Conservation (phyloP, 768 basidiomycete species). For the Suillus subaureus region DNA sequence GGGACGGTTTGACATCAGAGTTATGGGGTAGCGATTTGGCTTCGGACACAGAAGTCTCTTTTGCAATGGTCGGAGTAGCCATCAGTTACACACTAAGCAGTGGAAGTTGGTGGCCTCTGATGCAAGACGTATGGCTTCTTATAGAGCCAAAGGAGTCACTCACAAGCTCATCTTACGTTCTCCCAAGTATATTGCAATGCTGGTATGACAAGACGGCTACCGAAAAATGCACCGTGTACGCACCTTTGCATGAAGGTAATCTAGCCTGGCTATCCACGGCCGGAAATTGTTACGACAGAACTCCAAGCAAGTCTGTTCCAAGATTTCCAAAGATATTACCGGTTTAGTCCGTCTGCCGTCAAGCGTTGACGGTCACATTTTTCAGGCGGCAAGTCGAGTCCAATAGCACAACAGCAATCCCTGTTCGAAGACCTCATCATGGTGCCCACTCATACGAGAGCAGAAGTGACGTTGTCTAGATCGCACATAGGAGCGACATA, state of each 20-base stretch:
- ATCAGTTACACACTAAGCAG: neutral
- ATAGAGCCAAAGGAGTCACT: neutral
- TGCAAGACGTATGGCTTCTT: neutral
- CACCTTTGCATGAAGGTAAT: constrained; percentile 2
- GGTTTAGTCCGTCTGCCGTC: neutral
- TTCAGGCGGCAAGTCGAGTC: neutral
- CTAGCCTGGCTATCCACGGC: neutral
- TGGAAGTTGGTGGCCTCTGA: neutral
- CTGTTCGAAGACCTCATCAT: neutral
- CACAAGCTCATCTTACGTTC: neutral
- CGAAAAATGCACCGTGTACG: neutral
- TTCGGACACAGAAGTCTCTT: neutral
- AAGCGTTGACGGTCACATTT: neutral
- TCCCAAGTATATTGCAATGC: neutral
- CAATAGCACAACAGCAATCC: constrained; percentile 4
- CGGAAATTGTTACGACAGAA: constrained; percentile 1
- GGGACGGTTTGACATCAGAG: neutral
- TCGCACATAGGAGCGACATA: neutral
- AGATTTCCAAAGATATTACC: neutral
- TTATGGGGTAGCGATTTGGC: neutral
- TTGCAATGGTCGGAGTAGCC: neutral
- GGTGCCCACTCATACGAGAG: neutral
- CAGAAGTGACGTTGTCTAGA: neutral
- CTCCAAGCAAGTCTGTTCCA: neutral
- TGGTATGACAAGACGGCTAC: neutral